Base-by-base conservation (phyloP, 805 yeast genomes). In the Barnettozyma populi region DNA sequence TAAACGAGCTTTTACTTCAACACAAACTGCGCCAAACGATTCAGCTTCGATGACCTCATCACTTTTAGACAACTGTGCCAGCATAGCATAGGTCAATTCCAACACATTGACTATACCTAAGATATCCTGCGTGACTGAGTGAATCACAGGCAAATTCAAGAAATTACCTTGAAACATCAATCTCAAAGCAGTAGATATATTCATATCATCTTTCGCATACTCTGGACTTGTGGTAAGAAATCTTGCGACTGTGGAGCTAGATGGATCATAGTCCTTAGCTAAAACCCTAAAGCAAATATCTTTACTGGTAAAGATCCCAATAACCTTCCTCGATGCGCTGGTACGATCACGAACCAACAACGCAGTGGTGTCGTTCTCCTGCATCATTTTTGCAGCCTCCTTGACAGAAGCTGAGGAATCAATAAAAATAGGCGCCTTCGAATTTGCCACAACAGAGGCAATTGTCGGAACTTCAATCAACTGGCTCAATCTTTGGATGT, bases 151-250 rank as follows among this genome's bases (percentile, higher is more conserved):
- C 43, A 73, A 53, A 47, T 72, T 73, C 43, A 73, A 51, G 46
- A 68, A 73, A 48, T 72, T 70, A 0, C 78, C 78, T 43, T 70
- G 73, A 50, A 68, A 73, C 78, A 73, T 73, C 47, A 71, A 53
- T 50, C 75, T 61, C 46, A 73, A 54, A 7, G 76, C 78, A 5
- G 68, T 64, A 46, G 71, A 70, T n/a, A 73, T 68, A 2, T 67
- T 68, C 51, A 69, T 55, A 11, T 60, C 50, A 29, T 64, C 67
- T 24, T 60, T 64, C 1, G 77, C 78, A 63, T 69, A 72, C 44
- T 71, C 72, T 0, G 78, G 78, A 44, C 69, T 70, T 3, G 75
- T 67, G 0, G 78, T 73, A 66, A 73, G 66, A 1, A 72, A 70
- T 38, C 76, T 57, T 2, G 70, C 70, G 23, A 73, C 69, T 7